Percentiles rank a stretch among this genome's conserved stretches.
Evolutionary conservation across 352 stramenopile genomes (phyloP).

Genomic region (Elongisporangium anandrum): DNA sequence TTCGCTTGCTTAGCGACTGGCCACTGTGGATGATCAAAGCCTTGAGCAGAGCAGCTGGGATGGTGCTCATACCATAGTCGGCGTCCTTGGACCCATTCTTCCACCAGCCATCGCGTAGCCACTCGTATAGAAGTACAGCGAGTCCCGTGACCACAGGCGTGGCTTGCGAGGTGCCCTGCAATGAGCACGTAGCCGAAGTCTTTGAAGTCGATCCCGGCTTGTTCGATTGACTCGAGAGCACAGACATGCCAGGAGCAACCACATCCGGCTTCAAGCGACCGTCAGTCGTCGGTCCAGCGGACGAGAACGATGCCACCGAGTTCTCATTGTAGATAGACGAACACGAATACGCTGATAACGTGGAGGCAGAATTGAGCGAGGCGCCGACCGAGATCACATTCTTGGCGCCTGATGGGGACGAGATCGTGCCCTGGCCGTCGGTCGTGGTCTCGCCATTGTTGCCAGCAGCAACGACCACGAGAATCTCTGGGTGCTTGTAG

Average conservation of each 20-base stretch:
- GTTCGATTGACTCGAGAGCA: slow-evolving; percentile 71
- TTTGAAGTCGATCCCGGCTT: slow-evolving; percentile 46
- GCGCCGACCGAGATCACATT: slow-evolving; percentile 83
- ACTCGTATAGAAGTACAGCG: slow-evolving; percentile 71
- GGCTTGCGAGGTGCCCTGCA: slow-evolving; percentile 76
- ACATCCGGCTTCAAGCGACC: slow-evolving; percentile 86
- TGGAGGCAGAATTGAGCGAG: slow-evolving; percentile 57
- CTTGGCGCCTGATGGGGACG: slow-evolving; percentile 76
- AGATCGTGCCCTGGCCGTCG: slow-evolving; percentile 59
- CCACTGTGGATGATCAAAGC: slow-evolving; percentile 80
- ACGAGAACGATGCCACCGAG: slow-evolving; percentile 83
- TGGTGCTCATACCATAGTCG: slow-evolving; percentile 42
- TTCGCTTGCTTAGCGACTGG: slow-evolving; percentile 40
- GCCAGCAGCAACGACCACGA: slow-evolving; percentile 86
- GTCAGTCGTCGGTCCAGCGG: slow-evolving; percentile 73
- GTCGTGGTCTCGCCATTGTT: slow-evolving; percentile 80
- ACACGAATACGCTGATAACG: slow-evolving; percentile 46
- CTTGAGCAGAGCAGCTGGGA: slow-evolving; percentile 74
- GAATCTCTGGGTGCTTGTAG: slow-evolving; percentile 79
- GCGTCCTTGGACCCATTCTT: slow-evolving; percentile 52
- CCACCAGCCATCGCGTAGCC: slow-evolving; percentile 80
- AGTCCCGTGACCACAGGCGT: slow-evolving; percentile 73
- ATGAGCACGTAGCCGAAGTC: slow-evolving; percentile 50
- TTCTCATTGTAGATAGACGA: slow-evolving; percentile 60
- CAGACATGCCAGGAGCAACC: slow-evolving; percentile 76